Base-by-base conservation (phyloP, 1,284 basidiomycete genomes). In the Rhizopogon parksii region DNA sequence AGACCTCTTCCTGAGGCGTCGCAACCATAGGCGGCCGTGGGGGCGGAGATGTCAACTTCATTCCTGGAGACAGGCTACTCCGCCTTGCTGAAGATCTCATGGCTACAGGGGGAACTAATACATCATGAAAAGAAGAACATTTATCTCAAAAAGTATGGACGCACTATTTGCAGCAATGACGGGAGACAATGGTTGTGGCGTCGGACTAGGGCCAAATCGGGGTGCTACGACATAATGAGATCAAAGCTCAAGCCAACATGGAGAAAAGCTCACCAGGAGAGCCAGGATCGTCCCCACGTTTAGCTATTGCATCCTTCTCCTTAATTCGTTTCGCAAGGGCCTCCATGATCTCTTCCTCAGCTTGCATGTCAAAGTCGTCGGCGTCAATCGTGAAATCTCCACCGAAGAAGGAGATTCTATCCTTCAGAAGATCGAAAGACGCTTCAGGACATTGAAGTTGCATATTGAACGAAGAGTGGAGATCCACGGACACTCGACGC, bases 361-460 rank as follows among this genome's bases (percentile, higher is more conserved):
- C 51, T 14, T 51, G 38, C 50, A 54, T 48, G 36, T 54, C 56
- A 25, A 60, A 55, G 21, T 59, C 58, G 19, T 68, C 63, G 9
- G 51, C 50, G 25, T 59, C 62, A 8, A 57, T 59, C 2, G 68
- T 67, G 14, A 32, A 43, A 45, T 70, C 69, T 6, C 51, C 53
- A 3, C 60, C 69, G 8, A 81, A 70, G 59, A 83, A 78, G 1
- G 80, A 81, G 40, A 83, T 75, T 54, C 75, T 78, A 63, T 83
- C 82, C 57, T 82, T 83, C 51, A 85, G 58, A 45, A 83, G 59
- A 59, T 85, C 80, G 56, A 83, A 83, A 24, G 78, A 80, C 52
- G 74, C 68, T 7, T 82, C 80, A n/a, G 42, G 42, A 4, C 42
- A 43, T 21, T 45, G 32, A n/a, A 45, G 65, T 45, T 82, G 79